Percentiles rank a stretch among this genome's conserved stretches.
These are phyloP conservation scores for Lasiosphaeria ovina DNA, from an alignment of 495 filamentous ascomycete species.

Conservation along the genomic window DNA sequence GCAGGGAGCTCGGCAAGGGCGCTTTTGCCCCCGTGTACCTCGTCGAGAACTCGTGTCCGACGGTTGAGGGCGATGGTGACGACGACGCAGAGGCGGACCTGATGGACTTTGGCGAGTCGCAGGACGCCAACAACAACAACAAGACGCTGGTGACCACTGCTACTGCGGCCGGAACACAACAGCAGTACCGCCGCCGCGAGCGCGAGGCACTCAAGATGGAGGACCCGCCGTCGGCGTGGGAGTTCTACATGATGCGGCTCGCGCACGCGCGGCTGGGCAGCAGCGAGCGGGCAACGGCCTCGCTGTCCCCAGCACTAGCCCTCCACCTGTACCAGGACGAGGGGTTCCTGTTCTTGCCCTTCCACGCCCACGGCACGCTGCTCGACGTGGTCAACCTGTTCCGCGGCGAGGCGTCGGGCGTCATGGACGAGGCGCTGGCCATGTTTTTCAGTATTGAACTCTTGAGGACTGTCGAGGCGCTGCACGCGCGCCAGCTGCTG, in stretches of 20 bases:
- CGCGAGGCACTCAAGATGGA: slow-evolving; percentile 94
- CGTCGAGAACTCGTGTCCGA: slow-evolving; percentile 62
- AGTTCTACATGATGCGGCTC: slow-evolving; percentile 92
- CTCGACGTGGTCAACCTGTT: slow-evolving; percentile 90
- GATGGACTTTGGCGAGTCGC: slow-evolving; percentile 9
- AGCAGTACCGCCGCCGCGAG: slow-evolving; percentile 41
- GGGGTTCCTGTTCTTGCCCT: slow-evolving; percentile 80
- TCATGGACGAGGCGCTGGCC: slow-evolving; percentile 80
- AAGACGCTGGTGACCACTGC: too few species aligned
- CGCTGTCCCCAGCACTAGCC: slow-evolving; percentile 77
- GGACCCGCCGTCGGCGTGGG: slow-evolving; percentile 79
- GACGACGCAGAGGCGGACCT: slow-evolving; percentile 1
- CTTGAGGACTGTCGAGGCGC: slow-evolving; percentile 80
- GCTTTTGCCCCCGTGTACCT: slow-evolving; percentile 95
- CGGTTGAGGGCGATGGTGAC: slow-evolving; percentile 8
- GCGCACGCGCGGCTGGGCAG: slow-evolving; percentile 70
- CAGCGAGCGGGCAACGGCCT: slow-evolving; percentile 64
- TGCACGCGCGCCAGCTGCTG: slow-evolving; percentile 76
- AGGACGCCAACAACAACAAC: slow-evolving; percentile 48
- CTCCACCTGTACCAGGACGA: slow-evolving; percentile 86
- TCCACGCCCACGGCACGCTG: slow-evolving; percentile 84
- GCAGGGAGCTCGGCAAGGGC: slow-evolving; percentile 85
- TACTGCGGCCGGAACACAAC: background rate
- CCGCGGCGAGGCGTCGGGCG: slow-evolving; percentile 63
- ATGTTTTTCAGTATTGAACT: slow-evolving; percentile 97